These are phyloP conservation scores for Termitomyces sp. DNA, from an alignment of 768 basidiomycete genomes.

Conservation along the genomic window DNA sequence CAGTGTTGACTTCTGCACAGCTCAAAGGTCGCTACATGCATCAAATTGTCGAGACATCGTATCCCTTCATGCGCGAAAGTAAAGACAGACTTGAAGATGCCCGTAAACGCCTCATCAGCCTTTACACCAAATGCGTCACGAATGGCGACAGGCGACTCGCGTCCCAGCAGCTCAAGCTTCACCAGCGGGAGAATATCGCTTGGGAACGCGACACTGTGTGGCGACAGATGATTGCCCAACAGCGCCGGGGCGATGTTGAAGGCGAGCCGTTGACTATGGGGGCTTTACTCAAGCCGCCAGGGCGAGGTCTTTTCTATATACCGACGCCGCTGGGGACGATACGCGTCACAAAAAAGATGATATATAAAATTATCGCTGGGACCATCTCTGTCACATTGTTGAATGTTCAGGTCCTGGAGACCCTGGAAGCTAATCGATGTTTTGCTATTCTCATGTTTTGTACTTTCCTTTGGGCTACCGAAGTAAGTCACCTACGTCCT, in stretches of 20 bases:
- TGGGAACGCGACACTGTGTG: constrained; percentile 98
- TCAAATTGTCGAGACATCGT: constrained; percentile 59
- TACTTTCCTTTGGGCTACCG: constrained; percentile 94
- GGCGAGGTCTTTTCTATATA: constrained; percentile 50
- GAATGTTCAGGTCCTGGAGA: constrained; percentile 57
- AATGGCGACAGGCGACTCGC: constrained; percentile 67
- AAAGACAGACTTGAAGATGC: constrained; percentile 62
- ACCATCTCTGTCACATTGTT: constrained; percentile 60
- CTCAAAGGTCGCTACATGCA: constrained; percentile 80
- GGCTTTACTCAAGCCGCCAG: constrained; percentile 44
- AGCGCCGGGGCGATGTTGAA: constrained; percentile 61
- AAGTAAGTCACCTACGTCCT: constrained; percentile 55
- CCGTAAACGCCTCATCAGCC: constrained; percentile 56
- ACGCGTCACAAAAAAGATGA: constrained; percentile 59
- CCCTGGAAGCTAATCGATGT: constrained; percentile 79
- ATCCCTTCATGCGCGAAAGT: constrained; percentile 66
- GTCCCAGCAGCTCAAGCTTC: constrained; percentile 77
- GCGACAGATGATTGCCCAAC: constrained; percentile 90
- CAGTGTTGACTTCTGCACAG: constrained; percentile 27
- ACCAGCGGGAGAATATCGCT: constrained; percentile 91
- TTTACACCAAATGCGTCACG: constrained; percentile 87
- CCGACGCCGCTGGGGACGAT: constrained; percentile 67
- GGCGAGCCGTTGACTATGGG: constrained; percentile 33
- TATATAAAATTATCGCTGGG: constrained; percentile 59
- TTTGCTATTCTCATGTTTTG: constrained; percentile 88